phyloP scores from a whole-genome alignment of 2,329 filamentous ascomycete species.

The Alternaria sp. region DNA sequence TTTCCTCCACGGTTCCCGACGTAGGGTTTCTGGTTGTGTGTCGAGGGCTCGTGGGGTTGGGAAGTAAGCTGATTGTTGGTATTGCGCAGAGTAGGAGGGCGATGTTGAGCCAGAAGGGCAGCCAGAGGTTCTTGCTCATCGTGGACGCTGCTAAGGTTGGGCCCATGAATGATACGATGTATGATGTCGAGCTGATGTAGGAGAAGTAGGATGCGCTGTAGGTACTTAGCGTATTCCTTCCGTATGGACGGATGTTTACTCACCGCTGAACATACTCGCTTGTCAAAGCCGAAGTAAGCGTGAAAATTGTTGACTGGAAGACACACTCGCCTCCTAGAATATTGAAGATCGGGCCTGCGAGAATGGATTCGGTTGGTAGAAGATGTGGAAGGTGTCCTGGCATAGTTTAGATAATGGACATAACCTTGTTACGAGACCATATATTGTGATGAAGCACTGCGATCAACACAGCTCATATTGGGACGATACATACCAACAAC shows the following conservation, averaged over 20 bases:
- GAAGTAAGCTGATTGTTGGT: conserved; percentile 31
- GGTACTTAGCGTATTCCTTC: neutral
- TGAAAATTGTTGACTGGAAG: conserved; percentile 44
- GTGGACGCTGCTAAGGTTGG: conserved; percentile 44
- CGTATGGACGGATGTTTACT: neutral
- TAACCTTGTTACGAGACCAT: neutral
- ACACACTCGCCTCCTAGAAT: conserved; percentile 47
- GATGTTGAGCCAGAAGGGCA: conserved; percentile 47
- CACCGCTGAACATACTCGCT: conserved; percentile 42
- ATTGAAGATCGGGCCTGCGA: conserved; percentile 39
- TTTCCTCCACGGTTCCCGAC: neutral
- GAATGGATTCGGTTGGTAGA: conserved; percentile 40
- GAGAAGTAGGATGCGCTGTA: conserved; percentile 45
- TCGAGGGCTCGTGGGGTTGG: conserved; percentile 5
- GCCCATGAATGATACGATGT: conserved; percentile 44
- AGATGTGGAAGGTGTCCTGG: conserved; percentile 32
- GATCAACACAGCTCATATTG: neutral
- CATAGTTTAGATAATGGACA: neutral
- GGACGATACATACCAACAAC: conserved; percentile 33
- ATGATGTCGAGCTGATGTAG: conserved; percentile 43
- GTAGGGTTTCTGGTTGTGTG: neutral
- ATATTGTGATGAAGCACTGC: neutral
- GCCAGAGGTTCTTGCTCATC: conserved; percentile 46
- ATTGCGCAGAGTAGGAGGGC: conserved; percentile 35
- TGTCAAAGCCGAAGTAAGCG: conserved; percentile 41